Conservation (phyloP, 2,329 filamentous ascomycete genomes). For the Thelonectria blattea region DNA sequence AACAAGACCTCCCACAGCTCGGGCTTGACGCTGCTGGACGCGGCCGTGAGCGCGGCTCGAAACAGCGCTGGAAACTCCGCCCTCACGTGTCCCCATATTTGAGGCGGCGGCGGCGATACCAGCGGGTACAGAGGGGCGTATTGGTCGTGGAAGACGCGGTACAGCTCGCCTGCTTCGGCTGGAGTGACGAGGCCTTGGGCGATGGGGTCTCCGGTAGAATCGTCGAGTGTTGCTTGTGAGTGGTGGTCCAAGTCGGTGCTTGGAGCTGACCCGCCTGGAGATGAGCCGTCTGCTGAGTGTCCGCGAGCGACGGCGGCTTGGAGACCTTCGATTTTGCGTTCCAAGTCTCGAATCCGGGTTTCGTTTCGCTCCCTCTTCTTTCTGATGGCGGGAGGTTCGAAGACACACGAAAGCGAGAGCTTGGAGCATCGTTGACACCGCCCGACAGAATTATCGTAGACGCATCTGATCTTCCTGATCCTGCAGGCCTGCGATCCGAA, state of each 20-base stretch:
- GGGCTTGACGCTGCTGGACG: slow-evolving; percentile 14
- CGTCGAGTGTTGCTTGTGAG: not conserved
- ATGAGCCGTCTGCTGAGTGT: slow-evolving; percentile 10
- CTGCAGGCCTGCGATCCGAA: not conserved
- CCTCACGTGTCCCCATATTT: slow-evolving; percentile 1
- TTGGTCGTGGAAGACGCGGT: slow-evolving; percentile 14
- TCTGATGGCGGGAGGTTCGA: slow-evolving; percentile 18
- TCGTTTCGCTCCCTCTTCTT: slow-evolving; percentile 21
- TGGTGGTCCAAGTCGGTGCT: not conserved
- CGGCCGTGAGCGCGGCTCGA: slow-evolving; percentile 15
- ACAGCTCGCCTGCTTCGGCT: slow-evolving; percentile 6
- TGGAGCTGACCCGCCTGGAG: not conserved
- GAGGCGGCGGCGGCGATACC: slow-evolving; percentile 6
- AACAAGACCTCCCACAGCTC: slow-evolving; percentile 18
- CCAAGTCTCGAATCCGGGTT: slow-evolving; percentile 20
- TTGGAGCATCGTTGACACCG: slow-evolving; percentile 18
- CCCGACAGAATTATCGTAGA: not conserved
- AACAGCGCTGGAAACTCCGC: slow-evolving; percentile 16
- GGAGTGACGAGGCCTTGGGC: slow-evolving; percentile 10
- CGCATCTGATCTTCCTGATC: slow-evolving; percentile 3
- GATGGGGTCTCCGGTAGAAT: slow-evolving; percentile 5
- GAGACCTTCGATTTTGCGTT: slow-evolving; percentile 13
- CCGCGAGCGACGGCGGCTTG: not conserved
- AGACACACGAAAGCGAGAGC: slow-evolving; percentile 18
- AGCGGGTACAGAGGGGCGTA: slow-evolving; percentile 15